Evolutionary conservation across 306 rosid species (phyloP).

Genomic region (Astragalus membranaceus): DNA sequence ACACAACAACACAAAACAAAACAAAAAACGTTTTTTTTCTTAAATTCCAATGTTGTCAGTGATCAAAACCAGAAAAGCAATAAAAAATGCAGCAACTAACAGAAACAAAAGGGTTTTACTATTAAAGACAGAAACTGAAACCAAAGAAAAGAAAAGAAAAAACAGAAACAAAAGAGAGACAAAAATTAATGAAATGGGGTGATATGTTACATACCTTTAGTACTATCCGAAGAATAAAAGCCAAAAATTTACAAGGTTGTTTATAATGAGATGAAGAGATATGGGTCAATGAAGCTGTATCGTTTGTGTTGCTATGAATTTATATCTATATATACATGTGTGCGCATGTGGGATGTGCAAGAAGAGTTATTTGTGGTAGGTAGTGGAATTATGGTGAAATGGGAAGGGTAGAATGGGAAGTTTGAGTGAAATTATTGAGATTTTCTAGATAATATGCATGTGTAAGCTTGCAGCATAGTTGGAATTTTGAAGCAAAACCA

Average conservation of each 20-base stretch:
- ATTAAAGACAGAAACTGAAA: neutral
- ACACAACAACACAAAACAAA: neutral
- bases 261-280: constrained; percentile 34
- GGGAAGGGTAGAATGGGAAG: constrained; percentile 37
- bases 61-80: constrained; percentile 13
- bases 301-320: constrained; percentile 34
- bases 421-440: constrained; percentile 11
- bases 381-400: constrained; percentile 9
- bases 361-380: constrained; percentile 18
- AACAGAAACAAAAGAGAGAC: neutral
- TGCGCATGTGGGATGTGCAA: constrained; percentile 24
- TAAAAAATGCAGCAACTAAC: constrained; percentile 1
- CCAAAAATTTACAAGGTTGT: constrained; percentile 22
- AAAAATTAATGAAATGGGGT: constrained; percentile 17
- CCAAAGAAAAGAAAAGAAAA: neutral
- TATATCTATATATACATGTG: constrained; percentile 19
- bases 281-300: constrained; percentile 24
- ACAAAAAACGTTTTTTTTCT: constrained; percentile 3
- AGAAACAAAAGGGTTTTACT: neutral
- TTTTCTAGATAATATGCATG: constrained; percentile 30
- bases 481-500: constrained; percentile 78
- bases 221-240: constrained; percentile 26
- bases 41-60: constrained; percentile 14
- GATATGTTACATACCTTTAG: constrained; percentile 28
- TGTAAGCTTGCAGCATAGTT: constrained; percentile 49